Base-by-base conservation (phyloP, 345 rosid genomes). In the Eucalyptus polybractea region DNA sequence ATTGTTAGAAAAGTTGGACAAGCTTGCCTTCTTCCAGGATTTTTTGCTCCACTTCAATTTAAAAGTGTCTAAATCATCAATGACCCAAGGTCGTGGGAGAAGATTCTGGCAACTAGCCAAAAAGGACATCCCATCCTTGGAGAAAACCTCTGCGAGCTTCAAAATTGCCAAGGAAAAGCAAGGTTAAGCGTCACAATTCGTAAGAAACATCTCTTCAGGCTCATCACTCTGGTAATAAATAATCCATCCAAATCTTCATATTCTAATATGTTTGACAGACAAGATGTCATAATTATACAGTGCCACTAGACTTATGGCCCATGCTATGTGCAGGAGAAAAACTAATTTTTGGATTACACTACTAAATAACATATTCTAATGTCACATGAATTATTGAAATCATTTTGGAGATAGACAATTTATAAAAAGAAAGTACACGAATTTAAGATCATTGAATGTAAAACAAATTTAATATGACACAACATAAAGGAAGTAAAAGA, bases 141-240 rank as follows among this genome's bases (percentile, higher is more conserved):
- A 96, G 94, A 98, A 98, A 62, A 97, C 97, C 96, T 98, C 99
- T 31, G 99, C 99, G 90, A 98, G 99, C 99, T 98, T 93, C 93
- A 93, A 62, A 91, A 88, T 86, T 89, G 65, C 50, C 33, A 60
- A 27, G 31, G 47, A 53, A 58, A 50, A 58, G 62, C 25, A 14
- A 51, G 42, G 87, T 47, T 86, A 53, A 50, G 40, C 24, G 1
- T 29, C 85, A 76, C 85, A 76, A 76, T 76, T 76, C 47, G 1
- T 21, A 65, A 65, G 76, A n/a, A n/a, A 10, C 76, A n/a, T 65
- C 76, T 65, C 76, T 65, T 65, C 76, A 4, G 76, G 76, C 40
- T n/a, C 40, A 65, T 33, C 76, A 76, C 29, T 40, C 2, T 19
- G 44, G 5, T 19, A 72, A 33, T 72, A 37, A 5, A 72, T 72